Base-by-base conservation (phyloP, 2,329 filamentous ascomycete species). In the Zelopaecilomyces penicillatus region DNA sequence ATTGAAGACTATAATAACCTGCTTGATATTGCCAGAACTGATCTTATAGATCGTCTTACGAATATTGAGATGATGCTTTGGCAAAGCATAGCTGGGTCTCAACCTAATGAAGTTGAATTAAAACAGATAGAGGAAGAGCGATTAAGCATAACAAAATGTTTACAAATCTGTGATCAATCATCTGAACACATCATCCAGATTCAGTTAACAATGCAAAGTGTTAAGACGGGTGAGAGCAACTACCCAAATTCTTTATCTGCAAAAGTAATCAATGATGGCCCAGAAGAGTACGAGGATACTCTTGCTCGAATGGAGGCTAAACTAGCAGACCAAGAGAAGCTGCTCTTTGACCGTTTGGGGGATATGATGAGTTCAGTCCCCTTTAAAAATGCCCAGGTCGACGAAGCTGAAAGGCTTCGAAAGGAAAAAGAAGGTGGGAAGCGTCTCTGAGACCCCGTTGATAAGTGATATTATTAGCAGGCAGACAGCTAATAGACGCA, bases 131-230 rank as follows among this genome's bases (percentile, higher is more conserved):
- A 47, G 28, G 49, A 51, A 30, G 50, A 55, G 39, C 42, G 47
- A 5, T 5, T 45, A 6, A 54, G 53, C 46, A 53, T 49, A 35
- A 45, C 53, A 34, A 52, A 55, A 39, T 44, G 49, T 11, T 45
- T 55, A 2, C 39, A 52, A 12, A 46, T 55, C 33, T 54, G 52
- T 28, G 42, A 42, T 26, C 47, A 52, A 12, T 43, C 54, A 7
- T 50, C 52, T n/a, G 45, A 50, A 9, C 53, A 55, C 29, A 55
- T 53, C 26, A 41, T 39, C 11, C 48, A 50, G 34, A 36, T 55
- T 30, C 51, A 53, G 39, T 19, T 45, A 37, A 31, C 6, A 12
- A 34, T 10, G 30, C 27, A 30, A 29, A 27, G 7, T 30, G 30
- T 5, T 26, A 35, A 7, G 19, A 10, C n/a, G 9, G 31, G 31